Evolutionary conservation across 345 rosid genomes (phyloP), one percentile per base, ranked within the genome.

Genomic region (Turritis glabra): DNA sequence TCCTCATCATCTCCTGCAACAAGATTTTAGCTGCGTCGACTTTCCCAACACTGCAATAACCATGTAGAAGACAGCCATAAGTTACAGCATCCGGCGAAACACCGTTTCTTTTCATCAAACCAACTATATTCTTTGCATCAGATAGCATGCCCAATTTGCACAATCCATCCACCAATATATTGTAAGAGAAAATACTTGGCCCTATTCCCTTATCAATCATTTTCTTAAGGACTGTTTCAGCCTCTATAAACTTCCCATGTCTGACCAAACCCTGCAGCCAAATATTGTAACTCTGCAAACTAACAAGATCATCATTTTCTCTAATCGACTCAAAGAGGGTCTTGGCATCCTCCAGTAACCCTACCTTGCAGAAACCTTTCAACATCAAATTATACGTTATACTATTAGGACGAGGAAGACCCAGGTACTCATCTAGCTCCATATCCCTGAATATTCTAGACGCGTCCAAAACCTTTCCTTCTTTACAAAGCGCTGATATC

Each of bases 401-500:
- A 50, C 67, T 19, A 82, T 88, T 89, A 17, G 98, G 99, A 70
- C 72, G 86, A 61, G 99, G 98, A 75, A 95, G 80, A 79, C 99
- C 98, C 69, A 88, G 61, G 47, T 78, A 85, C 67, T 83, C 84
- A 79, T 89, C 99, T 15, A 84, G 53, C 72, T 87, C 90, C 98
- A 95, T 92, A 71, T 95, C 99, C 40, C 97, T 85, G 76, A 92
- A 95, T 77, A 95, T 92, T 67, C 94, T 84, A 64, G 93, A 90
- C 35, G 98, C 99, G 32, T 95, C 97, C 1, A 89, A 80, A 78
- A 89, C 80, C 64, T 90, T 89, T 57, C 99, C 90, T 12, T 81
- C 72, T 33, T 75, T 72, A 68, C 93, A 89, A 71, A 95, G 97
- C 73, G 90, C 96, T 0, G 97, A 90, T 73, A 95, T 89, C 86